A percentile compares a stretch with the other conserved stretches of the same genome.
phyloP scores from a whole-genome alignment of 306 rosid species.

The Oxytropis ochrocephala region DNA sequence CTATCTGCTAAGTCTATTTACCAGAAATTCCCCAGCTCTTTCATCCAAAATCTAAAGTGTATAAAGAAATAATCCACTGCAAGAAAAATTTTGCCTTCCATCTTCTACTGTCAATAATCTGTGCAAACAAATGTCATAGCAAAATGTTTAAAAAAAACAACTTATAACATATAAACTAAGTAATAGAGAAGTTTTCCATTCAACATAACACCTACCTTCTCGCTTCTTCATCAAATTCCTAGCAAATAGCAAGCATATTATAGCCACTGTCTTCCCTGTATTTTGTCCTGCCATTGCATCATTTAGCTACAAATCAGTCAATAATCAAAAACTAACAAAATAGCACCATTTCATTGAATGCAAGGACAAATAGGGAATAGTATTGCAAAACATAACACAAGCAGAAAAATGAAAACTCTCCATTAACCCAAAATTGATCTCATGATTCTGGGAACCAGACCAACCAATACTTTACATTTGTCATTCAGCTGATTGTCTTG shows the following conservation, averaged over 20 bases:
- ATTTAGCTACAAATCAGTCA: conserved; percentile 9
- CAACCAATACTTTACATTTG: no score
- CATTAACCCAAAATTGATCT: not conserved
- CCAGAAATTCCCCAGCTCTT: conserved; percentile 36
- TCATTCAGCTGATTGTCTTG: no score
- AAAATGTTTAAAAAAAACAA: conserved; percentile 12
- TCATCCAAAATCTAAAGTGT: conserved; percentile 25
- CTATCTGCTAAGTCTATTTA: conserved; percentile 29
- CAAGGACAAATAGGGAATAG: no score
- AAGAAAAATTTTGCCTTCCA: conserved; percentile 34
- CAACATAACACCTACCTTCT: no score
- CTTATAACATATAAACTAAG: not conserved
- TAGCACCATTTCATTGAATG: not conserved
- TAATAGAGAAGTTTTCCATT: not conserved
- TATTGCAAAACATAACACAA: not conserved
- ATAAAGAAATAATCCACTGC: conserved; percentile 42
- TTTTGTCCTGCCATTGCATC: conserved; percentile 54
- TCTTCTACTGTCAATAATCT: conserved; percentile 58
- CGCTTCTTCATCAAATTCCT: conserved; percentile 76
- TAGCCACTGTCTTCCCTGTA: conserved; percentile 87
- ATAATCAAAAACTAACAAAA: not conserved
- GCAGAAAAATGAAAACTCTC: not conserved
- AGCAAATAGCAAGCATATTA: conserved; percentile 77
- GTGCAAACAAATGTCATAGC: conserved; percentile 40
- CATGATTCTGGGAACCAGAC: no score